Evolutionary conservation across 1,284 basidiomycete species (phyloP), one percentile per base, ranked within the genome.

Genomic region (Schizophyllum amplum): DNA sequence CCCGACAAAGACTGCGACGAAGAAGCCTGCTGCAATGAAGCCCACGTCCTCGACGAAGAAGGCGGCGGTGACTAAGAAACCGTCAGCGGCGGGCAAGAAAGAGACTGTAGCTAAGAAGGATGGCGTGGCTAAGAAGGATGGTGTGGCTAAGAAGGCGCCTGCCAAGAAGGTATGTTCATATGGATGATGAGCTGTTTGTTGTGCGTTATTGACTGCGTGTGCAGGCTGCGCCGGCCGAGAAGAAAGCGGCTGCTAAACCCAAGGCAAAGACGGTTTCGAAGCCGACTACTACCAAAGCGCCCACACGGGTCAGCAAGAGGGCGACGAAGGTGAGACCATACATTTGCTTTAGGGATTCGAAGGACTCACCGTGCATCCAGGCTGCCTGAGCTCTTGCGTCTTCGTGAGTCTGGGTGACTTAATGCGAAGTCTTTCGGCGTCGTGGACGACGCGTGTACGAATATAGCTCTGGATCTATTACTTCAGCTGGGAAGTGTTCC

Each of bases 1-100:
- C 7, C 53, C 63, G 20, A 60, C 64, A 60, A 68, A 66, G 60
- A 21, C 48, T 22, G 48, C 20, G 48, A 11, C 48, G 48, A 50
- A 42, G 33, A 42, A 11, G n/a, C n/a, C n/a, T 22, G 48, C 20
- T 11, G 20, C 48, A 20, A 50, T 13, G 33, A 42, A n/a, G n/a
- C n/a, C n/a, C n/a, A n/a, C n/a, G n/a, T n/a, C n/a, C n/a, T n/a
- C n/a, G n/a, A n/a, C n/a, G n/a, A n/a, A 42, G 17, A 17, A 42
- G 33, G 33, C 33, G 7, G 33, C 13, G 3, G 33, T 17, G 33
- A 17, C 33, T 9, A 42, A 42, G 33, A 42, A 42, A 9, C 13
- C 33, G 33, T 17, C 33, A 17, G 33, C n/a, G n/a, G n/a, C n/a
- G n/a, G n/a, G n/a, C n/a, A n/a, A n/a, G n/a, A n/a, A n/a, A n/a